Base-by-base conservation (phyloP, 495 filamentous ascomycete genomes). In the Apodospora peruviana region DNA sequence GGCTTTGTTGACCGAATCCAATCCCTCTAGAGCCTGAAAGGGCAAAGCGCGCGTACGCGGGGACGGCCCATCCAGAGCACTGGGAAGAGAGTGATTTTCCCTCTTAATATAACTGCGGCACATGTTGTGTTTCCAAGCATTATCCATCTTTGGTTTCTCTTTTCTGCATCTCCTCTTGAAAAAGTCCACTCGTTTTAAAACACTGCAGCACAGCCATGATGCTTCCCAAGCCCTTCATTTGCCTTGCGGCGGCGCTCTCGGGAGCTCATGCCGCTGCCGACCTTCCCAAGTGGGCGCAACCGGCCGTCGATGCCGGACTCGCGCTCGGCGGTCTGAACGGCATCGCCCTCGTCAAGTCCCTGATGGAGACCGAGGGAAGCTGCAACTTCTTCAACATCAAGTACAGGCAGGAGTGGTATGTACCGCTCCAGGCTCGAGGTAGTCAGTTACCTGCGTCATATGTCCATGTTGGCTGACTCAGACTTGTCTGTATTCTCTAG, bases 401-500 rank as follows among this genome's bases (percentile, higher is more conserved):
- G 44, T 35, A 55, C 25, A 48, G 58, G 18, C 52, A 50, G 27
- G 58, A 61, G 45, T 61, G 58, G 58, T 55, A 44, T 5, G 43
- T 35, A 32, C 27, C 27, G 14, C 7, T 7, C 7, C 27, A 7
- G 27, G n/a, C n/a, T n/a, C n/a, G n/a, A n/a, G n/a, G n/a, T n/a
- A n/a, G n/a, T n/a, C n/a, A n/a, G n/a, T n/a, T 14, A 32, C 7
- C 27, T 7, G 27, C 7, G 7, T 32, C 27, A 32, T 32, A 14
- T 14, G 27, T 32, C 27, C 27, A 42, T 42, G 39, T 42, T 42
- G 17, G 39, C 39, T 42, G 39, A 42, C 39, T 19, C 14, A 14
- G 27, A 32, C 19, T 42, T 9, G 39, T 42, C 17, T 23, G 8
- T 9, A 41, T 11, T n/a, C 11, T 19, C 18, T 21, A 82, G 80